Evolutionary conservation across 2,329 filamentous ascomycete genomes (phyloP), one percentile per base, ranked within the genome.

Genomic region (Aspergillus fumigatiaffinis): DNA sequence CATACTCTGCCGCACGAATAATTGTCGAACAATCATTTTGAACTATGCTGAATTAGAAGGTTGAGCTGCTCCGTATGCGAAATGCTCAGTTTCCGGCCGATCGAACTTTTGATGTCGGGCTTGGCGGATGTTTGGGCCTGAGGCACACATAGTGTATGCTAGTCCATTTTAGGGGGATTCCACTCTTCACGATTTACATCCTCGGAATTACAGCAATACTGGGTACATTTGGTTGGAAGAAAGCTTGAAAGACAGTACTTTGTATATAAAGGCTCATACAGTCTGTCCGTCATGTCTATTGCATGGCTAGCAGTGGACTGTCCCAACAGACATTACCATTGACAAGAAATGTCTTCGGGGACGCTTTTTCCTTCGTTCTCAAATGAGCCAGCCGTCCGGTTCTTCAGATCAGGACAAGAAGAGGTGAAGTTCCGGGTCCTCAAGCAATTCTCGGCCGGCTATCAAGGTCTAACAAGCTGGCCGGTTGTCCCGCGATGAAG

Each of bases 21-120:
- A 51, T 55, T 73, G 67, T 62, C 75, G 72, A 64, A 77, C 68
- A 68, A 77, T 77, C 75, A 77, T 77, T 51, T 54, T 72, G 69
- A 51, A 48, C 9, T 62, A 53, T 63, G 56, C 52, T 54, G 57
- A 59, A 53, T 56, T 54, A 46, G 54, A 38, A 50, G 51, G 54
- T 28, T 49, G 46, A 44, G 59, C 51, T 59, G 60, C 63, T 57
- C 26, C 51, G 62, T 58, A 54, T 52, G 60, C 57, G 56, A 57
- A 56, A 58, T 68, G 44, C 44, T 47, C 44, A 25, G 21, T 57
- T 63, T 68, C 66, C 62, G 32, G 32, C 32, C 14, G 66, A 62
- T 63, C 60, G 69, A 73, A 73, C 70, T 72, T 73, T 73, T 67
- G 65, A 66, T 63, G 67, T 66, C 65, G 63, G 66, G 61, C 70